A percentile compares a stretch with the other conserved stretches of the same genome.
phyloP scores from a whole-genome alignment of 306 rosid genomes.

The Oxytropis ochrocephala region DNA sequence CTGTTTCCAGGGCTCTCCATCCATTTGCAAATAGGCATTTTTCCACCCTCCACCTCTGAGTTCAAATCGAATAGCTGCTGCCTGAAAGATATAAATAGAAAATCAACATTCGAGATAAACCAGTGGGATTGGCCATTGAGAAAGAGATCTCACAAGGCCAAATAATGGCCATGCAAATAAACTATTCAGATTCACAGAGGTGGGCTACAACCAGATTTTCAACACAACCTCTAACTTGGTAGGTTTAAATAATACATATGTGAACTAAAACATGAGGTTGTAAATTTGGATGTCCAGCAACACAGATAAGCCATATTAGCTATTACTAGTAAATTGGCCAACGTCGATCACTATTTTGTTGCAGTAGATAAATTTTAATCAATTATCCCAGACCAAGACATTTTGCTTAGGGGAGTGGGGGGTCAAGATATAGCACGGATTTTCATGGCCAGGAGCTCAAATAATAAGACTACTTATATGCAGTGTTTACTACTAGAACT shows the following conservation, averaged over 20 bases:
- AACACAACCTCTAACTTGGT: not conserved
- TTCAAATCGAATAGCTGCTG: conserved; percentile 84
- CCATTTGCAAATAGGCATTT: conserved; percentile 82
- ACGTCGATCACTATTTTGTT: not conserved
- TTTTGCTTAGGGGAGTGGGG: not conserved
- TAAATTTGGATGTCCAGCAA: not conserved
- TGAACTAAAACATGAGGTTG: not conserved
- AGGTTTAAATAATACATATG: not conserved
- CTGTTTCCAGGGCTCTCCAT: conserved; percentile 99
- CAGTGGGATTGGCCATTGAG: not conserved
- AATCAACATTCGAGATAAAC: conserved; percentile 12
- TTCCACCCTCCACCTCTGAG: conserved; percentile 92
- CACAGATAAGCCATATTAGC: not conserved
- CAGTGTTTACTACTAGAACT: not conserved
- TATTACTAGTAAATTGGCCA: not conserved
- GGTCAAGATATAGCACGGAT: not conserved
- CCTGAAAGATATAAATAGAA: conserved; percentile 44
- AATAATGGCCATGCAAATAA: not conserved
- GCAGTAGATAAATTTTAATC: not conserved
- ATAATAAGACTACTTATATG: not conserved
- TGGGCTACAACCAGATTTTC: not conserved
- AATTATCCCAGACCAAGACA: not conserved
- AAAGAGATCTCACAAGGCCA: conserved; percentile 9
- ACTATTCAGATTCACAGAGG: conserved; percentile 3
- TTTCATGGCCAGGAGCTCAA: not conserved